phyloP scores from a whole-genome alignment of 176 grass and related monocot genomes.

The Dendrocalamus sinicus region DNA sequence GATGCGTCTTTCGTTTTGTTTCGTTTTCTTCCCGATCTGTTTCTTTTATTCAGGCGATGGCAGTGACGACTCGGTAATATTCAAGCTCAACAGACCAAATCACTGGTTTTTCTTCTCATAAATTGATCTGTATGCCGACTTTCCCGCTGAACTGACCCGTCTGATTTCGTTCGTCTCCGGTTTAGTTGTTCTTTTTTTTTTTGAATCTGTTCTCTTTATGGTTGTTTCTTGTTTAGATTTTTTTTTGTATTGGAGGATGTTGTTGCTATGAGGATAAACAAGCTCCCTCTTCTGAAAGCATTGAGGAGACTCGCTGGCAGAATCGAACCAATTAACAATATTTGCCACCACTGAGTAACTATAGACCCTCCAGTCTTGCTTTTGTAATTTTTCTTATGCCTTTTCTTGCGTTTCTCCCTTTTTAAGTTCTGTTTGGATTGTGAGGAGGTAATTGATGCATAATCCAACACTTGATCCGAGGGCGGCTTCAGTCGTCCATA shows the following conservation, averaged over 20 bases:
- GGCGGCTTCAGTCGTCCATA: constrained; percentile 5
- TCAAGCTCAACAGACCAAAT: constrained; percentile 99
- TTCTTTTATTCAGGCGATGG: constrained; percentile 32
- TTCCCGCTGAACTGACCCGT: constrained; percentile 89
- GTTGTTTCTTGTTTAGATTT: neutral
- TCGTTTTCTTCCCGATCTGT: neutral
- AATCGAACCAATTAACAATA: constrained; percentile 81
- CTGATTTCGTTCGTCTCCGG: neutral
- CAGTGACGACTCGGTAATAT: constrained; percentile 72
- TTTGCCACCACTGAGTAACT: constrained; percentile 77
- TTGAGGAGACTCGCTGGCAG: constrained; percentile 88
- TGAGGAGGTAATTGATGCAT: constrained; percentile 59
- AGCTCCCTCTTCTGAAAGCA: constrained; percentile 98
- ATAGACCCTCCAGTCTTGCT: neutral
- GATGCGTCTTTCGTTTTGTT: neutral
- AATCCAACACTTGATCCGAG: constrained; percentile 91
- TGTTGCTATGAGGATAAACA: constrained; percentile 78
- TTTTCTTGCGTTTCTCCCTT: neutral
- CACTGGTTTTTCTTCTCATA: constrained; percentile 54
- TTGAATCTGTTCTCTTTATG: neutral
- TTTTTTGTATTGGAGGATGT: neutral
- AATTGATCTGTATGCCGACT: constrained; percentile 89
- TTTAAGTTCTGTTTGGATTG: constrained; percentile 2
- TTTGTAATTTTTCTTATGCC: neutral
- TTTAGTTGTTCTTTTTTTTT: neutral